phyloP scores from a whole-genome alignment of 768 basidiomycete species.

The Suillus lakei region DNA sequence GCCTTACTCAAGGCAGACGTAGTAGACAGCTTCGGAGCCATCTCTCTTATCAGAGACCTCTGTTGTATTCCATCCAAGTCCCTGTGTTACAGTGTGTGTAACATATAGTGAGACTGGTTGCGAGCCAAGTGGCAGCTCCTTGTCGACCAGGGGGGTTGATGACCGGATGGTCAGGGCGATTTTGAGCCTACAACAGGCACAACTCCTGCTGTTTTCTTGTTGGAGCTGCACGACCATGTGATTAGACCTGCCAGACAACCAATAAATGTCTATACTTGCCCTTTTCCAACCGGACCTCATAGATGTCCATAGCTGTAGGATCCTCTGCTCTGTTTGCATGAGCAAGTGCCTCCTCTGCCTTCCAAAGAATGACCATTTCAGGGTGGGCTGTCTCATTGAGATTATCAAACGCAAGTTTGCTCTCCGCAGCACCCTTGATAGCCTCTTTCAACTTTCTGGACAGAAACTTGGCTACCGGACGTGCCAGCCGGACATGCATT shows the following conservation, averaged over 20 bases:
- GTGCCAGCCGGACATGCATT: too few species aligned
- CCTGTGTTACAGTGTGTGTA: too few species aligned
- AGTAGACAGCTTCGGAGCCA: too few species aligned
- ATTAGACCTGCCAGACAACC: too few species aligned
- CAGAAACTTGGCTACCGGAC: neutral
- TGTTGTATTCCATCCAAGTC: too few species aligned
- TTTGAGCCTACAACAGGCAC: neutral
- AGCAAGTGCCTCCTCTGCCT: neutral
- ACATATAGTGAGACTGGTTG: neutral
- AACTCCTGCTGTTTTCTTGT: neutral
- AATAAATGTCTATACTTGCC: too few species aligned
- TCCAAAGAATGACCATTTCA: constrained; percentile 2
- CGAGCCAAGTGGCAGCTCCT: constrained; percentile 9
- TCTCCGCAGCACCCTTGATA: neutral
- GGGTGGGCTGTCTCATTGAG: neutral
- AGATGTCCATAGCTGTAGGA: constrained; percentile 10
- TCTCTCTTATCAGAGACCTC: too few species aligned
- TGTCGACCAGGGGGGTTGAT: neutral
- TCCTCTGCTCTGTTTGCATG: neutral
- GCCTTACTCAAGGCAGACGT: too few species aligned
- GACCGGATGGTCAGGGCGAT: neutral
- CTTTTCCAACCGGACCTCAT: constrained; percentile 8
- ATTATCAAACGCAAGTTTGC: neutral
- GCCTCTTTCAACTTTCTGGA: constrained; percentile 9
- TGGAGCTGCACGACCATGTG: too few species aligned